Evolutionary conservation across 2,329 filamentous ascomycete genomes (phyloP).

Genomic region (Botryosphaeria dothidea): DNA sequence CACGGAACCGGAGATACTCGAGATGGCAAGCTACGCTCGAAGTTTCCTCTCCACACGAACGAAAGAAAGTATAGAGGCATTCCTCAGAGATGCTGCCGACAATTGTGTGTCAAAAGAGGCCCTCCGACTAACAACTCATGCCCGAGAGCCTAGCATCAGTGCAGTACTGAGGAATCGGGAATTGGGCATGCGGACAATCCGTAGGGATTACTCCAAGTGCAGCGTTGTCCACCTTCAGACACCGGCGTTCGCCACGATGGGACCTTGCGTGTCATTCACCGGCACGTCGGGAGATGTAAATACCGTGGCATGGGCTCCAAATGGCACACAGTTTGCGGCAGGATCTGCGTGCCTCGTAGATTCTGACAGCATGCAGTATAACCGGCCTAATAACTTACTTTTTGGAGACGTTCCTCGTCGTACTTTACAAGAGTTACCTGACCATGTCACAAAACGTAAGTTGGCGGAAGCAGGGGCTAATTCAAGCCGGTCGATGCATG

Average conservation of each 20-base stretch:
- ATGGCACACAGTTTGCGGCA: conserved; percentile 57
- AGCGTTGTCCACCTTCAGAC: conserved; percentile 30
- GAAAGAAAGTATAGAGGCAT: conserved; percentile 30
- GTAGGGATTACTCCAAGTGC: conserved; percentile 28
- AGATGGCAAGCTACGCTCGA: conserved; percentile 24
- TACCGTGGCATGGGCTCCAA: conserved; percentile 57
- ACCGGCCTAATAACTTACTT: conserved; percentile 58
- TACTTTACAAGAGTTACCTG: conserved; percentile 53
- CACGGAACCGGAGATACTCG: conserved; percentile 28
- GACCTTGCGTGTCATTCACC: conserved; percentile 51
- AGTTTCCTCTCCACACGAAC: conserved; percentile 21
- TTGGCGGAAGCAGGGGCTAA: conserved; percentile 42
- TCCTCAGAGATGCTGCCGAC: conserved; percentile 31
- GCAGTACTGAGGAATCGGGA: conserved; percentile 34
- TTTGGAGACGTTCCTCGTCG: conserved; percentile 49
- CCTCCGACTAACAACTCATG: background rate
- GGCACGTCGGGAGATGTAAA: conserved; percentile 61
- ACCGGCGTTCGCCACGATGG: conserved; percentile 42
- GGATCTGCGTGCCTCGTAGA: conserved; percentile 60
- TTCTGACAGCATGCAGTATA: conserved; percentile 60
- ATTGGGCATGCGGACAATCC: conserved; percentile 30
- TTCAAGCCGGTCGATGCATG: conserved; percentile 46
- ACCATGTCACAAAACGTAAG: conserved; percentile 52
- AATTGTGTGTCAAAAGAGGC: conserved; percentile 24
- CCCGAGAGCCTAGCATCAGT: background rate